Base-by-base conservation (phyloP, 139 green algal genomes). In the Chlamydomonas applanata region DNA sequence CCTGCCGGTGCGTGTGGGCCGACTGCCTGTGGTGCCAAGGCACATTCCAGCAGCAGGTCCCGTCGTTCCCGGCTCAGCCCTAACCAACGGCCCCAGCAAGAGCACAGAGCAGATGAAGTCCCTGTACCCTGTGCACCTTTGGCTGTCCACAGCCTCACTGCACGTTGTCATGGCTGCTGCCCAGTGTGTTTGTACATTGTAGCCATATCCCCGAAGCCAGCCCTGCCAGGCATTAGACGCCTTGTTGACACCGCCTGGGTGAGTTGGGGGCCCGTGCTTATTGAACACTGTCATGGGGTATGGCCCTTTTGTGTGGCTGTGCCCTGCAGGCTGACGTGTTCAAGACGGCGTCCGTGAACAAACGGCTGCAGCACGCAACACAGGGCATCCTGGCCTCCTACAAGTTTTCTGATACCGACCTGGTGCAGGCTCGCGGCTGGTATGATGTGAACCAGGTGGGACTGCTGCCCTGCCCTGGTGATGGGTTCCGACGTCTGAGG, bases 361-460 rank as follows among this genome's bases (percentile, higher is more conserved):
- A 69, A 14, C 52, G 70, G 36, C 75, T 82, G 30, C 54, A 54
- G 19, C 52, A 44, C 40, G 70, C 70, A 13, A 49, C 72, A 22
- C 35, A 35, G 27, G 59, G 30, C 24, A 64, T 77, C 17, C 53
- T 82, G 36, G 70, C 62, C 27, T 44, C 64, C 3, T 68, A 82
- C 64, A 34, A 54, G 11, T 63, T 74, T 49, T 63, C 56, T 40
- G 46, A 72, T 46, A 33, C 66, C 1, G 71, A 71, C 36, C n/a
- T 78, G 1, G 63, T 78, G 2, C 57, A 63, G 36, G 57, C 33
- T 16, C 63, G 76, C 1, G 70, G 71, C 22, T 82, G 76, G 76
- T 78, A 78, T 64, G 53, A 82, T 17, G 36, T 49, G 3, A 53
- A 29, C 14, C 25, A 71, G 24, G 63, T 77, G 17, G 14, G 44